These are phyloP conservation scores for Erucastrum elatum DNA, from an alignment of 345 rosid species.

Conservation along the genomic window DNA sequence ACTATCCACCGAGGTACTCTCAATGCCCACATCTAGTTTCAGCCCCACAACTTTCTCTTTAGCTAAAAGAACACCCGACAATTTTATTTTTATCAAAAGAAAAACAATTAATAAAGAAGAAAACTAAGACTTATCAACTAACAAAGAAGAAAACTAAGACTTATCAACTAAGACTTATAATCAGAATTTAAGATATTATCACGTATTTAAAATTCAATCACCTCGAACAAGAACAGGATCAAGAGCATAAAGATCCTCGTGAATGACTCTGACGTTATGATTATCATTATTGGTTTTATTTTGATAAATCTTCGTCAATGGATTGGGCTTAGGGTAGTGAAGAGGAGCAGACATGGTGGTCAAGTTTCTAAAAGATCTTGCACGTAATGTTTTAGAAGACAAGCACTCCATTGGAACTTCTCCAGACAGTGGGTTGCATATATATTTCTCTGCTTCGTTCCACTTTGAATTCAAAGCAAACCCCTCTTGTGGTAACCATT, in stretches of 20 bases:
- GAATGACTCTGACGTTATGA: conserved; percentile 31
- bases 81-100: not conserved
- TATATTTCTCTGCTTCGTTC: conserved; percentile 97
- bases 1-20: conserved; percentile 61
- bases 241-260: conserved; percentile 36
- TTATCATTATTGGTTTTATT: conserved; percentile 43
- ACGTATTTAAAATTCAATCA: not conserved
- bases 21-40: conserved; percentile 84
- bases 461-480: conserved; percentile 86
- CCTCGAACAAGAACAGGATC: conserved; percentile 30
- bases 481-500: conserved; percentile 73
- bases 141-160: too few relatives aligned
- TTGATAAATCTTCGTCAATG: conserved; percentile 17
- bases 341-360: conserved; percentile 85
- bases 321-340: conserved; percentile 39
- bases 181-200: too few relatives aligned
- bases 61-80: conserved; percentile 24
- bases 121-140: not conserved
- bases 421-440: conserved; percentile 90
- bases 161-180: too few relatives aligned
- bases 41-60: conserved; percentile 54
- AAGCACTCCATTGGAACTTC: conserved; percentile 93
- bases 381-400: conserved; percentile 75
- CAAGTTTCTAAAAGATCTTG: conserved; percentile 67
- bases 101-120: not conserved